phyloP scores from a whole-genome alignment of 2,329 filamentous ascomycete genomes.

The Sporothrix brunneoviolacea region DNA sequence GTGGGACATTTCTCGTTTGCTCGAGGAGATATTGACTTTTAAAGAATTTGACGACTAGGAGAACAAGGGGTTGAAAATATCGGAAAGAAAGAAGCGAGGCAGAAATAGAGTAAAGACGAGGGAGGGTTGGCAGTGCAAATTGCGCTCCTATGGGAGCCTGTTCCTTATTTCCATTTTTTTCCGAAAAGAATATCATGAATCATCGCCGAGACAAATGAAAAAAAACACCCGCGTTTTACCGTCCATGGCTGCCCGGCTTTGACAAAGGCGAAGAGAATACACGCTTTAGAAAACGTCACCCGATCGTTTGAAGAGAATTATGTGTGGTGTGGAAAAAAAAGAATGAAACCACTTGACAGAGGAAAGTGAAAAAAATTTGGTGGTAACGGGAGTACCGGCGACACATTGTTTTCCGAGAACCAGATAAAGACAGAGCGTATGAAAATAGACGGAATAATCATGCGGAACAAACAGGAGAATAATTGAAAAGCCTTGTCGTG shows the following conservation, averaged over 20 bases:
- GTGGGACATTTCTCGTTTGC: constrained; percentile 19
- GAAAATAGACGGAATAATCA: constrained; percentile 1
- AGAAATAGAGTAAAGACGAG: constrained; percentile 13
- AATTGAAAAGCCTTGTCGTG: constrained; percentile 25
- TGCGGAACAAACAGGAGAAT: constrained; percentile 12
- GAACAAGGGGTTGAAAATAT: constrained; percentile 25
- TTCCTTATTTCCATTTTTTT: constrained; percentile 13
- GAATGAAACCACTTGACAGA: neutral
- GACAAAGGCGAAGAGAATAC: neutral
- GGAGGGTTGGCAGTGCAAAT: constrained; percentile 28
- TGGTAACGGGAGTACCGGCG: neutral
- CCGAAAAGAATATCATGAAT: constrained; percentile 17
- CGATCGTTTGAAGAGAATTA: constrained; percentile 5
- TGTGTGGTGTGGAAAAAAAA: neutral
- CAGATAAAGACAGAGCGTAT: neutral
- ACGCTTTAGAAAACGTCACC: constrained; percentile 11
- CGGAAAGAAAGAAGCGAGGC: constrained; percentile 23
- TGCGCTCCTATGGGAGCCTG: constrained; percentile 28
- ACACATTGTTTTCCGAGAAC: neutral
- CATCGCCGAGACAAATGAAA: constrained; percentile 17
- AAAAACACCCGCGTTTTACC: constrained; percentile 13
- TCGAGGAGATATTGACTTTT: constrained; percentile 11
- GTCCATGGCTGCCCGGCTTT: constrained; percentile 17
- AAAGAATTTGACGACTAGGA: constrained; percentile 18
- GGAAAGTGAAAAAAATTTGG: neutral